Conservation (phyloP, 305 asterid species). For the Fraxinus platypoda region DNA sequence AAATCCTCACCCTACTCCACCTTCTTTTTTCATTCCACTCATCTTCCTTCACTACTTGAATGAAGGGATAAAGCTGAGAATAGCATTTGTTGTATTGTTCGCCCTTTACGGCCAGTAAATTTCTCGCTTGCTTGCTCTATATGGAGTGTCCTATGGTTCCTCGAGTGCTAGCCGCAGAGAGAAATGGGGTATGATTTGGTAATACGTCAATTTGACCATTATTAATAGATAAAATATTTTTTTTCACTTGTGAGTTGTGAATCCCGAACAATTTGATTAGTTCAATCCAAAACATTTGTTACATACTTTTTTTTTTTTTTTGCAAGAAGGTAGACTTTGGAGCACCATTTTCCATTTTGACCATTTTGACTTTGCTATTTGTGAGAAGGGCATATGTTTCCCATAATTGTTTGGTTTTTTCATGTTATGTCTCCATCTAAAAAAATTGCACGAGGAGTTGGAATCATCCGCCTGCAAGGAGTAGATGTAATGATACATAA, state of each 20-base stretch:
- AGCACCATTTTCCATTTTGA: not conserved
- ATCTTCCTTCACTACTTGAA: not conserved
- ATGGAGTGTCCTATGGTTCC: not conserved
- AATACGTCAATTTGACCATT: not conserved
- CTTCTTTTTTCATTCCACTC: not conserved
- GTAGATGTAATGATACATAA: not conserved
- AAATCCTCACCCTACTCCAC: not conserved
- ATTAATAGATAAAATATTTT: not conserved
- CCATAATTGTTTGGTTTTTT: too few species aligned
- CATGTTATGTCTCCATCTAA: too few species aligned
- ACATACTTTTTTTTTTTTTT: not conserved
- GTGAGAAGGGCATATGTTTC: too few species aligned
- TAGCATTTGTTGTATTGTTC: not conserved
- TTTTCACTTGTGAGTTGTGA: not conserved
- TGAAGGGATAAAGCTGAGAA: not conserved
- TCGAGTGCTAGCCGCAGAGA: not conserved
- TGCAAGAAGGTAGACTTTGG: not conserved
- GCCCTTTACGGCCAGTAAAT: too few species aligned
- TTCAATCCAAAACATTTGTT: not conserved
- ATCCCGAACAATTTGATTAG: not conserved
- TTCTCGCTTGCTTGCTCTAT: not conserved
- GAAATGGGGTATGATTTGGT: too few species aligned
- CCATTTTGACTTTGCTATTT: not conserved
- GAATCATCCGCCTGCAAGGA: not conserved
- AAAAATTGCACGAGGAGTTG: not conserved